Evolutionary conservation across 2,329 filamentous ascomycete genomes (phyloP).

Genomic region (Colletotrichum australisinense): DNA sequence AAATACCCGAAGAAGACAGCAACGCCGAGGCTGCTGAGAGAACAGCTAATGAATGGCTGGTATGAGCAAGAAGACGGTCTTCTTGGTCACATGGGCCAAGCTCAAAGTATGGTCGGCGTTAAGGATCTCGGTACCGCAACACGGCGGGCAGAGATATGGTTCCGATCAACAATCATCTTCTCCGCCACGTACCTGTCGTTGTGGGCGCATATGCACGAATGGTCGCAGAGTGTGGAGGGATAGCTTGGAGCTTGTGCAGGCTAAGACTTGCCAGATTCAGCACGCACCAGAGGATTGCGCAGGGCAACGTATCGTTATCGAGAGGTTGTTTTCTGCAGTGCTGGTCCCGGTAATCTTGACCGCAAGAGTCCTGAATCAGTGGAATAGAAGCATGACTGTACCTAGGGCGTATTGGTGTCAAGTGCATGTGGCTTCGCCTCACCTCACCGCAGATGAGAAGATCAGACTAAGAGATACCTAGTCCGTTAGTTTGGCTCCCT

Average conservation of each 20-base stretch:
- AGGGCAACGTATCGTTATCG: constrained; percentile 8
- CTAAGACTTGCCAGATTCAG: constrained; percentile 19
- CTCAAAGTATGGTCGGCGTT: neutral
- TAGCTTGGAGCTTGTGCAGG: constrained; percentile 28
- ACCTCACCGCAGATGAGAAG: neutral
- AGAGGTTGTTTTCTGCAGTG: neutral
- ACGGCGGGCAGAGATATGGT: constrained; percentile 5
- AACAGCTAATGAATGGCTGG: neutral
- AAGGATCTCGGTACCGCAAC: neutral
- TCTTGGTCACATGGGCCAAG: neutral
- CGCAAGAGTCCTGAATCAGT: constrained; percentile 6
- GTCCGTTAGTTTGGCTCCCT: constrained; percentile 6
- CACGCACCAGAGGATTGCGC: constrained; percentile 2
- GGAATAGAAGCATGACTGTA: constrained; percentile 3
- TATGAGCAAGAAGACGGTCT: neutral
- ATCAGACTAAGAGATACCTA: constrained; percentile 2
- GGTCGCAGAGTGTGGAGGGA: constrained; percentile 11
- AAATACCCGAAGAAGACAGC: neutral
- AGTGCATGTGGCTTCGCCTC: constrained; percentile 10
- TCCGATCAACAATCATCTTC: constrained; percentile 13
- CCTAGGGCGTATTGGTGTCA: neutral
- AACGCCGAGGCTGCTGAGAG: neutral
- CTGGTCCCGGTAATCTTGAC: neutral
- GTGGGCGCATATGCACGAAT: constrained; percentile 33
- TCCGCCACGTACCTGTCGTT: constrained; percentile 18